Percentiles rank a stretch among this genome's conserved stretches.
Evolutionary conservation across 352 stramenopile genomes (phyloP).

Genomic region (Pythium pectinolyticum): DNA sequence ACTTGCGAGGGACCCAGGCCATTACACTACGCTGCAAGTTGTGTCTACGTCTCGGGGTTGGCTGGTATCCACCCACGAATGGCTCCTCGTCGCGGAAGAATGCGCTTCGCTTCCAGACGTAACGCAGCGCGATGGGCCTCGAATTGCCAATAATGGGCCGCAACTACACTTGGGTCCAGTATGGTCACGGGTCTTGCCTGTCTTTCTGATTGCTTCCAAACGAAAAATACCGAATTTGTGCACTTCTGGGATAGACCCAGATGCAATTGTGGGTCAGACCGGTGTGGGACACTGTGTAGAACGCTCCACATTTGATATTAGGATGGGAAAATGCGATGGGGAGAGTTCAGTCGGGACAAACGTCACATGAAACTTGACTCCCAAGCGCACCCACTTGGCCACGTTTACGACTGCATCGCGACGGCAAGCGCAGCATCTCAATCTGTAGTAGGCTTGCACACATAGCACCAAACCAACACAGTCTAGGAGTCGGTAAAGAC

Average conservation of each 20-base stretch:
- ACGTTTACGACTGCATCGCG: neutral
- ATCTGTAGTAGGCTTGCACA: neutral
- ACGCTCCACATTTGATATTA: neutral
- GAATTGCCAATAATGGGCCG: too few species aligned
- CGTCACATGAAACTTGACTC: slow-evolving; percentile 1
- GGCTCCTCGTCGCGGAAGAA: too few species aligned
- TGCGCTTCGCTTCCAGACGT: too few species aligned
- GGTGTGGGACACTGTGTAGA: too few species aligned
- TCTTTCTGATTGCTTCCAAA: slow-evolving; percentile 7
- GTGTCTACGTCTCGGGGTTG: neutral
- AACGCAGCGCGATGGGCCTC: too few species aligned
- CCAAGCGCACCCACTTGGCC: neutral
- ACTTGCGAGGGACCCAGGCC: neutral
- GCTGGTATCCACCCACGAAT: neutral
- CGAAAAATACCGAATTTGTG: neutral
- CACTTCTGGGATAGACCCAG: too few species aligned
- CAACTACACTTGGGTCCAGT: too few species aligned
- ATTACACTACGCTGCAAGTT: neutral
- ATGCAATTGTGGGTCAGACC: too few species aligned
- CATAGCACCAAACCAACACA: neutral
- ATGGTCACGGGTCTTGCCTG: neutral
- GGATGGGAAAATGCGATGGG: too few species aligned
- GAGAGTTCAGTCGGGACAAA: neutral
- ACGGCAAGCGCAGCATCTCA: neutral
- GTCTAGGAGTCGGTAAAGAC: neutral